These are phyloP conservation scores for Botrytis paeoniae DNA, from an alignment of 2,329 filamentous ascomycete species.

Conservation along the genomic window DNA sequence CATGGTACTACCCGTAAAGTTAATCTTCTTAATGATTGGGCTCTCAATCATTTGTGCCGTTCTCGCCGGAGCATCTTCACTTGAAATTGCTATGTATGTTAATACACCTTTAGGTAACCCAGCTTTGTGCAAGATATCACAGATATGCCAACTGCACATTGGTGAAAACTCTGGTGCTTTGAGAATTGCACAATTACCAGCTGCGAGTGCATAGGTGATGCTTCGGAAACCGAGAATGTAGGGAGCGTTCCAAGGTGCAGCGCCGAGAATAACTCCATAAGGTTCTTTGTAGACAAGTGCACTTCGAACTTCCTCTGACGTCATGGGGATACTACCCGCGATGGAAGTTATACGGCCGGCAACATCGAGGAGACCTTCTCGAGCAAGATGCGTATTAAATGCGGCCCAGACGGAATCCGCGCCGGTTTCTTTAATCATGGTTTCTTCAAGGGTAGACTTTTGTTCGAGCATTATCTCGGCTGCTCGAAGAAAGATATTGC, in stretches of 20 bases:
- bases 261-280: conserved; percentile 73
- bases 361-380: conserved; percentile 44
- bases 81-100: conserved; percentile 66
- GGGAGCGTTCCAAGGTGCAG: conserved; percentile 73
- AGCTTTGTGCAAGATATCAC: conserved; percentile 64
- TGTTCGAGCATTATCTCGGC: conserved; percentile 58
- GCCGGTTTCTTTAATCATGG: conserved; percentile 55
- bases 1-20: conserved; percentile 76
- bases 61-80: conserved; percentile 63
- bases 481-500: conserved; percentile 68
- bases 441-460: conserved; percentile 52
- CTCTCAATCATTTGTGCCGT: conserved; percentile 67
- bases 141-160: conserved; percentile 60
- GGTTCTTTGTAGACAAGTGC: conserved; percentile 72
- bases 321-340: conserved; percentile 40
- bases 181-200: conserved; percentile 72
- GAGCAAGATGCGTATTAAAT: conserved; percentile 43
- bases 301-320: conserved; percentile 46
- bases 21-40: conserved; percentile 71
- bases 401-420: conserved; percentile 38
- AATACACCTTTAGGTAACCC: conserved; percentile 73
- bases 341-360: conserved; percentile 42
- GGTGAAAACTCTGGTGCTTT: conserved; percentile 71
- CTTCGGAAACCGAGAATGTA: conserved; percentile 53
- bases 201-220: conserved; percentile 65